Base-by-base conservation (phyloP, 768 basidiomycete species). In the Thelephora aurantiotincta region DNA sequence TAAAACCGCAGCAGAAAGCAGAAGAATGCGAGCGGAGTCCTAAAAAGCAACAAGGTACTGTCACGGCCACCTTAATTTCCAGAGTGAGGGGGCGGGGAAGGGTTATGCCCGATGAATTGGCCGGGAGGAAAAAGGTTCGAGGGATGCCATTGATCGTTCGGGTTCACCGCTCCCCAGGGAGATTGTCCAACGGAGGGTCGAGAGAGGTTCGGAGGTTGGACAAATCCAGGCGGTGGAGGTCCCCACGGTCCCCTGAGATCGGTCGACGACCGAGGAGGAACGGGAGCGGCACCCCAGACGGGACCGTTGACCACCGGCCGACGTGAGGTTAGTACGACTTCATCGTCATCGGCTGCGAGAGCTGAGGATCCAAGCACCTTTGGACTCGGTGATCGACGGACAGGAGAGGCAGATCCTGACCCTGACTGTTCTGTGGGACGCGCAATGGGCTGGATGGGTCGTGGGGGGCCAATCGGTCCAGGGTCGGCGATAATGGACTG, bases 331-430 rank as follows among this genome's bases (percentile, higher is more conserved):
- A 70, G 63, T 13, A 88, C 74, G 11, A 87, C 80, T 57, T 88
- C 85, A 58, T 89, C 86, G 51, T 85, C 85, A 50, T 86, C 84
- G 12, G 83, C 75, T 2, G 78, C 75, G 16, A 88, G 70, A 16
- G 86, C 85, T 4, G 81, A 81, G 12, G 85, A 87, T 11, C 86
- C 86, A 6, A 87, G 67, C 33, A 79, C 64, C 57, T 86, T 87
- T 7, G 73, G 73, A 50, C 72, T 73, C 3, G 73, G 70, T 33
- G 73, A 71, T 9, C 71, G 68, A 41, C 68, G 65, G 14, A 62
- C 63, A 11, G 74, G 72, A 1, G 82, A 84, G 2, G 76, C 78
- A 11, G 79, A 78, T 2, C 75, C 76, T 0, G 81, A 78, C 6
- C 73, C 64, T 2, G 65, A 59, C 1, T 66, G 53, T 13, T 68